Evolutionary conservation across 1,139 yeast genomes (phyloP), one percentile per base, ranked within the genome.

Genomic region (Nakaseomyces uthaithaninus): DNA sequence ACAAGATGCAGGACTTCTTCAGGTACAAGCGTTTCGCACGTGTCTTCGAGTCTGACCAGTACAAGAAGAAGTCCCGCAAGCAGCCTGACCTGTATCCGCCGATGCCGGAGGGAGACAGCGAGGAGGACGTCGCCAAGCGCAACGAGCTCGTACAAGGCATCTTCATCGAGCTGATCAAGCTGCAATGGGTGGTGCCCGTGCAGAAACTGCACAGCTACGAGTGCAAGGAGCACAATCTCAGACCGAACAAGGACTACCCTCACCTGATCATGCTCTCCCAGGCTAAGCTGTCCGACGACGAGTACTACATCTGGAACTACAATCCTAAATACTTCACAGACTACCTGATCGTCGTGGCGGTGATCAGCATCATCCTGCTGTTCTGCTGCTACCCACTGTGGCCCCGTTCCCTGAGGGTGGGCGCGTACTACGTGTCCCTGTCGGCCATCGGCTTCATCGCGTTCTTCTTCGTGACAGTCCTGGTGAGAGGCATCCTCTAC

Each of bases 331-430:
- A 83, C 48, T 74, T 85, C 38, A 66, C 64, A 64, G 86, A 69
- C 51, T 76, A 60, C 53, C 74, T 52, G 75, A 83, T 62, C 75
- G 94, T 46, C 63, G 71, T 42, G 62, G 86, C 62, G 72, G 54
- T 83, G 27, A 66, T 89, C 31, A 71, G 68, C 10, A 87, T 72
- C 17, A 77, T 87, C 9, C 79, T 91, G 53, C 74, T 85, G 2
- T 65, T 87, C 34, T 85, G 91, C 27, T 71, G 91, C 56, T 93
- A 86, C 77, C 99, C 98, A 47, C 72, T 91, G 54, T 91, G 99
- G 99, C 99, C 99, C 17, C 59, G 70, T 38, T 75, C 79, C 62
- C 78, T 91, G 93, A 81, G 94, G 60, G 72, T 73, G 41, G 94
- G 94, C 27, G 95, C 86, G 27, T 91, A 95, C 84, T 91, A 86